Conservation (phyloP, 2,329 filamentous ascomycete species). For the Dothistroma septosporum region DNA sequence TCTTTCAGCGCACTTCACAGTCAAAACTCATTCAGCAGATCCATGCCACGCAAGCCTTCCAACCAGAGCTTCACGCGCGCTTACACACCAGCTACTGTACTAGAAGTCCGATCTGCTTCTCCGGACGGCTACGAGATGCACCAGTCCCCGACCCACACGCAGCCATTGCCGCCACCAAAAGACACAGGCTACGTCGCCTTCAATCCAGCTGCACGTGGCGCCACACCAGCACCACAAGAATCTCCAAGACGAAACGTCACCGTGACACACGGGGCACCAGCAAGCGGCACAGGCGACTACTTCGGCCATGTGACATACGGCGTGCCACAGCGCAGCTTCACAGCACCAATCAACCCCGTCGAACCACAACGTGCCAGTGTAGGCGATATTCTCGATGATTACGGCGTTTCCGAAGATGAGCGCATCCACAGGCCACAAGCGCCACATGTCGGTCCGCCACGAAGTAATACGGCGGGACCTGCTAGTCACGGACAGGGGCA, state of each 20-base stretch:
- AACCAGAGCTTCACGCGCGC: conserved; percentile 16
- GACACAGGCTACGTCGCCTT: conserved; percentile 31
- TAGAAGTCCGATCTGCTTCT: conserved; percentile 6
- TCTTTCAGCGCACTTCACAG: conserved; percentile 26
- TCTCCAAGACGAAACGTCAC: conserved; percentile 21
- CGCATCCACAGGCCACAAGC: background rate
- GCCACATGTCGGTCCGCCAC: background rate
- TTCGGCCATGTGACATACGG: conserved; percentile 12
- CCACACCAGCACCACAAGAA: conserved; percentile 9
- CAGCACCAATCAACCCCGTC: conserved; percentile 15
- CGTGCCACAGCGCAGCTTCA: conserved; percentile 22
- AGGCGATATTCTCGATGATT: conserved; percentile 5
- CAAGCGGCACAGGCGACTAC: conserved; percentile 17
- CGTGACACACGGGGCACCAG: conserved; percentile 8
- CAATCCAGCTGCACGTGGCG: conserved; percentile 25
- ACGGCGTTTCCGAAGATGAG: conserved; percentile 13
- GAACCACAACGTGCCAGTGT: conserved; percentile 3
- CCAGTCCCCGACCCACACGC: conserved; percentile 15
- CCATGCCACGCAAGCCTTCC: conserved; percentile 14
- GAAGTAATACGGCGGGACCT: background rate
- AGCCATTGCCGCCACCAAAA: conserved; percentile 10
- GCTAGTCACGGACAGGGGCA: background rate
- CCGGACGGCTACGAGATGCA: conserved; percentile 35
- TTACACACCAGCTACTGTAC: conserved; percentile 14
- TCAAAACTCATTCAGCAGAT: conserved; percentile 26